A percentile compares a stretch with the other conserved stretches of the same genome.
Conservation (phyloP, 78 protist species). For the Polysphondylium violaceum region DNA sequence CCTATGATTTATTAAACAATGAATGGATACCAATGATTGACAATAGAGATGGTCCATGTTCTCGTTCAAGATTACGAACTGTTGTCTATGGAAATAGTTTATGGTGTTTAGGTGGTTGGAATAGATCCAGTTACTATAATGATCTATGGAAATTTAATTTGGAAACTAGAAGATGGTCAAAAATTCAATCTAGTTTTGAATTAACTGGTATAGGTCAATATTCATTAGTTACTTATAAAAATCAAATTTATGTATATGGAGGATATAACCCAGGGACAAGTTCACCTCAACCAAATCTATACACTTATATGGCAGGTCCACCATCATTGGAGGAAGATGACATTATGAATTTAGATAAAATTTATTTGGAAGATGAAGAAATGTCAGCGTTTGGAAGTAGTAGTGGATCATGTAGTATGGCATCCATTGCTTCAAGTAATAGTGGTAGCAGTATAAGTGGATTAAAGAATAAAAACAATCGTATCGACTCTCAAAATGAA, state of each 20-base stretch:
- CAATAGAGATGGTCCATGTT: slow-evolving; percentile 55
- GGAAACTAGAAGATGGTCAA: slow-evolving; percentile 25
- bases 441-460: too few species aligned
- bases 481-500: too few species aligned
- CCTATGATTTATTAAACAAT: slow-evolving; percentile 21
- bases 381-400: too few species aligned
- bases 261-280: slow-evolving; percentile 58
- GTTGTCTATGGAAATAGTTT: slow-evolving; percentile 66
- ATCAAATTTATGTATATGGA: slow-evolving; percentile 58
- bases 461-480: too few species aligned
- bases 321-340: too few species aligned
- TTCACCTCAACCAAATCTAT: slow-evolving; percentile 75
- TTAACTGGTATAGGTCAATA: slow-evolving; percentile 71
- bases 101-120: slow-evolving; percentile 78
- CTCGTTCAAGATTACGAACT: slow-evolving; percentile 49
- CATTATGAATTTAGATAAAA: too few species aligned
- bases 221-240: slow-evolving; percentile 43
- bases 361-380: too few species aligned
- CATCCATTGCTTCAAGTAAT: too few species aligned
- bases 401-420: too few species aligned
- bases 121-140: slow-evolving; percentile 45
- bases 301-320: slow-evolving; percentile 69
- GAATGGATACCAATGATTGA: slow-evolving; percentile 42
- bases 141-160: slow-evolving; percentile 60
- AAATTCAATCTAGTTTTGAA: slow-evolving; percentile 48